Evolutionary conservation across 306 rosid species (phyloP), one percentile per base, ranked within the genome.

Genomic region (Quercus wislizeni): DNA sequence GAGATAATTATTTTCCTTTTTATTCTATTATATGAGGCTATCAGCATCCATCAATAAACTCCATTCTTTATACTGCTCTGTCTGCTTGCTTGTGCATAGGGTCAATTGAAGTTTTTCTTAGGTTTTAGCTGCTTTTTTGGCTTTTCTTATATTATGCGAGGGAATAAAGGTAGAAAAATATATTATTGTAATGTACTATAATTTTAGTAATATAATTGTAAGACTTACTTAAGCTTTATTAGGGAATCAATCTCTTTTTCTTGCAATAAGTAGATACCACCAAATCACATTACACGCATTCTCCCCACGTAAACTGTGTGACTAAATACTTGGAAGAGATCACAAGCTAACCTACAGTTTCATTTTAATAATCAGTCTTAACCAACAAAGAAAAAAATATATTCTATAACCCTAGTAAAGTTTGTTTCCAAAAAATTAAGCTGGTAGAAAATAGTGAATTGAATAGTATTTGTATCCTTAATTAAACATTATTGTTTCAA

Each of bases 51-150:
- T 38, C 21, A 11, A 11, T 46, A 18, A 35, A 72, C 21, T 71
- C 54, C 62, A 69, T 4, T 41, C 54, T 71, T 65, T 46, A 49
- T 49, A 56, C 31, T 13, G 27, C 19, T 21, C 38, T 5, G 3
- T 38, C 5, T 72, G 78, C 82, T 86, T 89, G 77, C 90, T 83
- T 87, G 87, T 71, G 63, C 65, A n/a, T 35, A 25, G 33, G 74
- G 79, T 81, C 76, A 54, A 81, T 35, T 19, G 41, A 74, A 28
- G 79, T 76, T 69, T 80, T 80, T 30, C 79, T 68, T 70, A 38
- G 52, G 21, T 52, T 41, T 13, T 35, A 46, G 74, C 41, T 23
- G 61, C 1, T 56, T 33, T 71, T 33, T 71, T n/a, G 61, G 54
- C 79, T 76, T 75, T 69, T 62, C 14, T 76, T 71, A 75, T 68